Evolutionary conservation across 1,284 basidiomycete species (phyloP), one percentile per base, ranked within the genome.

Genomic region (Amylostereum areolatum): DNA sequence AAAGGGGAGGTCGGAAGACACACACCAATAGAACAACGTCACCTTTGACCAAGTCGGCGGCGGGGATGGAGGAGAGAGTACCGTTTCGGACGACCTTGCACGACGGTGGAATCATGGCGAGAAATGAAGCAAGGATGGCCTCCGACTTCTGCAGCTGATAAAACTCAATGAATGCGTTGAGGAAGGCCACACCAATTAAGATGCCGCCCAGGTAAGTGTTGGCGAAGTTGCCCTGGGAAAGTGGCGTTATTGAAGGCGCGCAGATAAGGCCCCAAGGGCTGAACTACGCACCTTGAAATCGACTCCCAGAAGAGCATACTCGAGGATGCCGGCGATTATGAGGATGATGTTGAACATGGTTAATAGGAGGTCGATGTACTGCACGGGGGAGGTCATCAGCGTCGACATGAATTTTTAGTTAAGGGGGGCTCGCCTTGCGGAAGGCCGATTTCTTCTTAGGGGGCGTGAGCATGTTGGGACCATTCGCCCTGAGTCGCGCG

Each of bases 141-240:
- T 84, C 82, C 10, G 81, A 82, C 59, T 83, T 83, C 65, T 84
- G 81, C 33, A 82, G 71, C 66, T 84, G 82, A 64, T 82, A 83
- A 61, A 81, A 85, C 62, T 85, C 82, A 59, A 85, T 83, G 55
- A 77, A 75, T 5, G 81, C 83, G 55, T 85, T 85, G 50, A 85
- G 64, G 62, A 85, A 83, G 6, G 82, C 82, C 24, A 84, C 83
- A n/a, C 67, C 69, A 50, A 84, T 83, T 52, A 85, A 68, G 57
- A 85, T 84, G 25, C 76, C 82, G 27, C 83, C 82, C 24, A 85
- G 75, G 64, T 85, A 85, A 0, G 80, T 81, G 57, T 84, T 85
- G 49, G 71, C 66, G 56, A 83, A 81, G 66, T 81, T 84, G 50
- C 66, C 68, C 78, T 83, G 47, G 36, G 31, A 6, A 45, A 35